Evolutionary conservation across 2,329 filamentous ascomycete species (phyloP).

Genomic region (Exophiala spinifera): DNA sequence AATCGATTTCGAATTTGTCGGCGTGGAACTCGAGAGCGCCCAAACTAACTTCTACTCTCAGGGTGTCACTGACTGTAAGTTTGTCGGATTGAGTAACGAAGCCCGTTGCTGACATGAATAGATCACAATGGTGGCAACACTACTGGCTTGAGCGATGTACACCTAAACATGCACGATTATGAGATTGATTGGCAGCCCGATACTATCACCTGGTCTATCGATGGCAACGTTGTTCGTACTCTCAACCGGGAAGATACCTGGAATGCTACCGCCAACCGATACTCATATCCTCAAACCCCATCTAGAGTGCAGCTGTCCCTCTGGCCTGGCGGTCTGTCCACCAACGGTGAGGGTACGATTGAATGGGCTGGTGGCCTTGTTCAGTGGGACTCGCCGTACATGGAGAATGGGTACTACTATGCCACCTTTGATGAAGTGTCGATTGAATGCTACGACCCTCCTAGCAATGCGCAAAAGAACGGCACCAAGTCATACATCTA

Average conservation of each 20-base stretch:
- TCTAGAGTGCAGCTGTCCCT: constrained; percentile 88
- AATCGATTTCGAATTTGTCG: constrained; percentile 95
- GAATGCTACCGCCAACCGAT: constrained; percentile 78
- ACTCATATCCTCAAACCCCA: constrained; percentile 86
- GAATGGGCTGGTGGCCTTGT: constrained; percentile 89
- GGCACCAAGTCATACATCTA: constrained; percentile 72
- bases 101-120: constrained; percentile 36
- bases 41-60: constrained; percentile 99
- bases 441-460: constrained; percentile 86
- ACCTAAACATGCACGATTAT: constrained; percentile 79
- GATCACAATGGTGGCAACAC: constrained; percentile 75
- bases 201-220: constrained; percentile 78
- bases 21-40: constrained; percentile 69
- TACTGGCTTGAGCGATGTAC: constrained; percentile 62
- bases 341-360: constrained; percentile 79
- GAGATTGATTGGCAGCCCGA: constrained; percentile 92
- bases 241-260: constrained; percentile 76
- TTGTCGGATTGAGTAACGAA: not conserved
- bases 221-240: constrained; percentile 73
- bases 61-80: constrained; percentile 84
- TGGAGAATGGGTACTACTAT: constrained; percentile 88
- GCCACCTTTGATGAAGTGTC: constrained; percentile 71
- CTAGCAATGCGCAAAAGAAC: constrained; percentile 61
- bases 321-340: constrained; percentile 83
- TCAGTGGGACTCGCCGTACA: constrained; percentile 78